Evolutionary conservation across 192 early-diverging fungal genomes (phyloP), one percentile per base, ranked within the genome.

Genomic region (Backusella psychrophila): DNA sequence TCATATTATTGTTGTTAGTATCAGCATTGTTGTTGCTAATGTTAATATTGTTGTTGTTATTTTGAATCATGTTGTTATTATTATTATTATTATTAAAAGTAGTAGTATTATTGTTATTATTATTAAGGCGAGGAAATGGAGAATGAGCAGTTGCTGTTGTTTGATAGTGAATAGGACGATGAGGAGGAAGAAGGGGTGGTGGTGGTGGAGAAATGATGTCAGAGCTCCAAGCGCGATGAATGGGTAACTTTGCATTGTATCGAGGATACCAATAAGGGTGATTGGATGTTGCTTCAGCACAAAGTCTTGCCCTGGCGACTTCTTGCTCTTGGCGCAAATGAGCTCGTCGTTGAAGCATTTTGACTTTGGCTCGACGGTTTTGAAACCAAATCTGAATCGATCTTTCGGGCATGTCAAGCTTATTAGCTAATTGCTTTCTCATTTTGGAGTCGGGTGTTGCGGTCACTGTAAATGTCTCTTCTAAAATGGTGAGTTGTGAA

Each of bases 321-420:
- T 78, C 72, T 84, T 81, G 79, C n/a, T 81, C 75, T 65, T 81
- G 76, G 6, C 77, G 73, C n/a, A 81, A 67, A 34, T 75, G 56
- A 11, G 71, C 80, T 52, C 80, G n/a, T 26, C 73, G 52, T 29
- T 81, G 76, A 21, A 89, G 81, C 70, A 87, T 87, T 85, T 94
- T 94, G 42, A 92, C 86, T 76, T 95, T 95, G 26, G 93, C 93
- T 21, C 93, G 82, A 42, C 91, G 81, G 82, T 95, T 95, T 75
- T 95, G 93, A 81, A 95, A 95, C 93, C 93, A 95, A 42, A 95
- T 93, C 72, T 95, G 93, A 73, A 95, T 90, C 33, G 92, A 87
- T 41, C 93, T 85, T 52, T 87, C 84, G 2, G 89, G 86, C 91
- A 95, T 92, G 53, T 90, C 87, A 21, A 94, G 77, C 33, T 86